Conservation (phyloP, 1,139 yeast genomes). For the Zygosaccharomyces pseudobailii region DNA sequence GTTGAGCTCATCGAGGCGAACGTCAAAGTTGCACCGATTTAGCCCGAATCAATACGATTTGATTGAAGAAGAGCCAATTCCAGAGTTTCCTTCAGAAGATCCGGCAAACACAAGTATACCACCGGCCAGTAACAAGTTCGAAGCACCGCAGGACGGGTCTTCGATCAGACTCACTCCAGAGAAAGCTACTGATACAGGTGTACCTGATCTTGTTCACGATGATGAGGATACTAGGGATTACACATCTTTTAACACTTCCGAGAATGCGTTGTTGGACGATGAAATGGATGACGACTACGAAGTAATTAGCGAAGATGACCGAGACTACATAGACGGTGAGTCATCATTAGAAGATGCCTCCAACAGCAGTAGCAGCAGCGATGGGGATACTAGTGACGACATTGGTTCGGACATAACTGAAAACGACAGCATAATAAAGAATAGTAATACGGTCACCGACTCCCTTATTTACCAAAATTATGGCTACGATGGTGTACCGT, state of each 20-base stretch:
- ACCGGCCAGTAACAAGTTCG: not conserved
- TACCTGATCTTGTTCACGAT: slow-evolving; percentile 32
- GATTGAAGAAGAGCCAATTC: not conserved
- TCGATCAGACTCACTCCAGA: slow-evolving; percentile 22
- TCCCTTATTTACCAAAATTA: not conserved
- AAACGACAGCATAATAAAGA: not conserved
- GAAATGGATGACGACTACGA: slow-evolving; percentile 25
- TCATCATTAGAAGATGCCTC: slow-evolving; percentile 10
- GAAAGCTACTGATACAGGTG: slow-evolving; percentile 15
- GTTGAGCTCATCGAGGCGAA: not conserved
- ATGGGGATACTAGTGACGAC: slow-evolving; percentile 7
- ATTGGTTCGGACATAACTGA: slow-evolving; percentile 13
- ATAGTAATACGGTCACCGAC: not conserved
- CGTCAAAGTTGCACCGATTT: not conserved
- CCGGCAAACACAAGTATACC: not conserved
- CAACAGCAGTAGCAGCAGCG: slow-evolving; percentile 7
- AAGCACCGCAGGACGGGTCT: slow-evolving; percentile 7
- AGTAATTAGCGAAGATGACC: slow-evolving; percentile 23
- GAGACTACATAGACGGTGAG: slow-evolving; percentile 23
- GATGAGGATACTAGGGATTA: slow-evolving; percentile 29
- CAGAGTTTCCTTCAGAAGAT: not conserved
- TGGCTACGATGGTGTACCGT: slow-evolving; percentile 8
- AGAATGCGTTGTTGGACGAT: slow-evolving; percentile 30
- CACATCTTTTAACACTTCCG: slow-evolving; percentile 29
- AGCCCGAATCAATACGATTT: not conserved